Evolutionary conservation across 352 stramenopile species (phyloP).

Genomic region (Phytopythium kandeliae): DNA sequence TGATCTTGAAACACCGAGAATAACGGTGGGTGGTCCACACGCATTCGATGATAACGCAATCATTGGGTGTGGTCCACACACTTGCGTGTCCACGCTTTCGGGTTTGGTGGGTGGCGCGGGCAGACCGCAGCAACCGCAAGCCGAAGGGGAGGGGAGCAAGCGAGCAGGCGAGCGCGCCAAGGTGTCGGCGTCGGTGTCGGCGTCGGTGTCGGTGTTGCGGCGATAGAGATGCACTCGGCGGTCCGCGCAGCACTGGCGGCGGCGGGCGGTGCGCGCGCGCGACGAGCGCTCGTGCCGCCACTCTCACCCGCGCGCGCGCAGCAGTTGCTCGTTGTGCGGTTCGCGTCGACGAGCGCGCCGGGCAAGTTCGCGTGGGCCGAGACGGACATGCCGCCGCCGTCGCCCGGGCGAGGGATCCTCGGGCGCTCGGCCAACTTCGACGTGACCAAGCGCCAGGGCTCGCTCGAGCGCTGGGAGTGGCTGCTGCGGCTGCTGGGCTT

Average conservation of each 20-base stretch:
- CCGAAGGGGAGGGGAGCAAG: too few species aligned
- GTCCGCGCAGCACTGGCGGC: neutral
- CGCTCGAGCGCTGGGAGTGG: slow-evolving; percentile 75
- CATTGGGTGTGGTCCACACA: neutral
- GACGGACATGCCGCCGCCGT: slow-evolving; percentile 78
- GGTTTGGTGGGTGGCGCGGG: slow-evolving; percentile 5
- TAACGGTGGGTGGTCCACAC: too few species aligned
- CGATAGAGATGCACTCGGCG: slow-evolving; percentile 1
- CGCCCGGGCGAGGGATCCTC: slow-evolving; percentile 60
- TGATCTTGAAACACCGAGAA: too few species aligned
- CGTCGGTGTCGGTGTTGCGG: too few species aligned
- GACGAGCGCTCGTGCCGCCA: neutral
- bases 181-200: too few species aligned
- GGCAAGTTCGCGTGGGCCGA: slow-evolving; percentile 56
- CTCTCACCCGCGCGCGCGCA: neutral
- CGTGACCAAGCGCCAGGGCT: slow-evolving; percentile 54
- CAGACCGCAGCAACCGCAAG: too few species aligned
- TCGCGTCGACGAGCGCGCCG: slow-evolving; percentile 10
- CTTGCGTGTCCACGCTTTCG: too few species aligned
- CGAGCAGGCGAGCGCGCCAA: too few species aligned
- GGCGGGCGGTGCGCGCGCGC: slow-evolving; percentile 1
- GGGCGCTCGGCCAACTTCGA: slow-evolving; percentile 79
- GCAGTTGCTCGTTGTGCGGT: slow-evolving; percentile 20
- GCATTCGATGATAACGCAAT: neutral
- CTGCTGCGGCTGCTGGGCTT: slow-evolving; percentile 81